Percentiles rank a stretch among this genome's conserved stretches.
Evolutionary conservation across 2,329 filamentous ascomycete species (phyloP).

Genomic region (Dactylellina sp.): DNA sequence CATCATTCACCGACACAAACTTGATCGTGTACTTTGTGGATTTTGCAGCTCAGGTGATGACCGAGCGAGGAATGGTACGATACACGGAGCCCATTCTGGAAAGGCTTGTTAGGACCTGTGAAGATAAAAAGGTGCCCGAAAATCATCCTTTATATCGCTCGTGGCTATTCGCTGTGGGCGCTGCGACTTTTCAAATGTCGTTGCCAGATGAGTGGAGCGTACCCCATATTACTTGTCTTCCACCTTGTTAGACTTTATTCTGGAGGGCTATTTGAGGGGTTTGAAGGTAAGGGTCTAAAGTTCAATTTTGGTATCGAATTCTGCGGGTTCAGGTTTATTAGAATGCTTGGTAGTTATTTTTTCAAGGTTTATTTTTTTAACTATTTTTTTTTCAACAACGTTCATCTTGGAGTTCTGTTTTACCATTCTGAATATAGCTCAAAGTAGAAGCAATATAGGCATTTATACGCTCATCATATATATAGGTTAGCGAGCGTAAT

Average conservation of each 20-base stretch:
- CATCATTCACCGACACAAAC: not conserved
- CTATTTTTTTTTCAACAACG: too few species aligned
- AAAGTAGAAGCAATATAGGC: too few species aligned
- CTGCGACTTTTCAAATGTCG: constrained; percentile 14
- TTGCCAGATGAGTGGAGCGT: constrained; percentile 6
- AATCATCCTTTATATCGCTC: constrained; percentile 24
- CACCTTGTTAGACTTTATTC: not conserved
- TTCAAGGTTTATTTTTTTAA: too few species aligned
- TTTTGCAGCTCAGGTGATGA: constrained; percentile 6
- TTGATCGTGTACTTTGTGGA: not conserved
- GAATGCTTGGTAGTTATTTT: too few species aligned
- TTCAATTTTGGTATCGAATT: too few species aligned
- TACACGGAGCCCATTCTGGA: constrained; percentile 26
- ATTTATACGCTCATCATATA: too few species aligned
- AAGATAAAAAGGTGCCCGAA: constrained; percentile 13
- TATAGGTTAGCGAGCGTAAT: too few species aligned
- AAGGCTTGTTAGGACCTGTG: constrained; percentile 16
- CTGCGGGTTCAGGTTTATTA: too few species aligned
- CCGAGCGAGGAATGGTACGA: constrained; percentile 13
- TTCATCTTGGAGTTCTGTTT: too few species aligned
- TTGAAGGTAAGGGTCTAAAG: too few species aligned
- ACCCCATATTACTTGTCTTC: constrained; percentile 8
- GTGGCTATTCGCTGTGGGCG: constrained; percentile 15
- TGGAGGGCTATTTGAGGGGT: not conserved
- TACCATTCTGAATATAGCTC: too few species aligned